These are phyloP conservation scores for Salix caprea DNA, from an alignment of 345 rosid species.

Conservation along the genomic window DNA sequence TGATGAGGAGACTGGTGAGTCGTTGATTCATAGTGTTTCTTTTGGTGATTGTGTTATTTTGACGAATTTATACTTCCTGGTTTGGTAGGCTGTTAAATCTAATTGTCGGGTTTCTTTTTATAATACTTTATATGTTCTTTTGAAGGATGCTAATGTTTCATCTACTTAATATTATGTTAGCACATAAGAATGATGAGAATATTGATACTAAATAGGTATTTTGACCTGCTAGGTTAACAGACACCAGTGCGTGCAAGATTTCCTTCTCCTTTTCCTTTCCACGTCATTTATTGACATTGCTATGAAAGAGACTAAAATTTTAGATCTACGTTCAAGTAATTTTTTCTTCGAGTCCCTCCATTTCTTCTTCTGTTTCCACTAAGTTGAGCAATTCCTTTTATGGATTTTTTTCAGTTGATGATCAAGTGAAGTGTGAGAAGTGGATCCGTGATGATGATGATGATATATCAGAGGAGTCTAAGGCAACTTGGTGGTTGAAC, in stretches of 20 bases:
- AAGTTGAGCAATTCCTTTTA: conserved; percentile 15
- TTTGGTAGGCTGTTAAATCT: not conserved
- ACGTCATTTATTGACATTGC: not conserved
- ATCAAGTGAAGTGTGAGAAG: conserved; percentile 84
- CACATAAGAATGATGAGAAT: not conserved
- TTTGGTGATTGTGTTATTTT: not conserved
- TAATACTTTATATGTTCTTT: not conserved
- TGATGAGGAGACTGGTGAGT: conserved; percentile 78
- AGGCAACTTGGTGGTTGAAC: conserved; percentile 86
- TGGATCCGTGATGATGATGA: conserved; percentile 91
- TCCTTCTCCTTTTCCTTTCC: not conserved
- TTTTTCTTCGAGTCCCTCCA: not conserved
- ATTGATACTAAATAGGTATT: not conserved
- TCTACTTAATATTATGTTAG: not conserved
- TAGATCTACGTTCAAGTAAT: not conserved
- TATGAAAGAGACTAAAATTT: not conserved
- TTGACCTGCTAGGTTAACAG: not conserved
- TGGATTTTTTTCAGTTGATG: conserved; percentile 61
- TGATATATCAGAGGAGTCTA: conserved; percentile 53
- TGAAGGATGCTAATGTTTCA: not conserved
- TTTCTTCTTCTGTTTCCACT: not conserved
- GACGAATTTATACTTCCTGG: not conserved
- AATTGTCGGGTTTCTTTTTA: not conserved
- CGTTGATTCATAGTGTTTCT: not conserved
- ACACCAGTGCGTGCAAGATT: not conserved